phyloP scores from a whole-genome alignment of 2,329 filamentous ascomycete species.

The Mollisiaceae sp. region DNA sequence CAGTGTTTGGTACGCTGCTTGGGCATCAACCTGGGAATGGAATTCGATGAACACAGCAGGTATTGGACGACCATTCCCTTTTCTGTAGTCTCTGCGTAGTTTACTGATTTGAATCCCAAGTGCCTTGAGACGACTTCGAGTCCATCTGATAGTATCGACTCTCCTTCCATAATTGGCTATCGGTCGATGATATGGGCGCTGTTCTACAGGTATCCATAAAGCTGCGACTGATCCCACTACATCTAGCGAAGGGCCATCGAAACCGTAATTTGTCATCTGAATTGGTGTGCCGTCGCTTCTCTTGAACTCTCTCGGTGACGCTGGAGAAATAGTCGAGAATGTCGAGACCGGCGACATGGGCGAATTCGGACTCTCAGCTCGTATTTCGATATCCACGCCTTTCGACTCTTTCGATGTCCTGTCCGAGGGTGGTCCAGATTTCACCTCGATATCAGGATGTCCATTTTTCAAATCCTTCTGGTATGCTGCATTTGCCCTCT shows the following conservation, averaged over 20 bases:
- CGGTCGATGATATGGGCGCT: conserved; percentile 43
- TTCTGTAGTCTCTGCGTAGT: conserved; percentile 43
- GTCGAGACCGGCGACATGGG: conserved; percentile 3
- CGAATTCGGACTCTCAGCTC: conserved; percentile 13
- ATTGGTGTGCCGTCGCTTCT: conserved; percentile 30
- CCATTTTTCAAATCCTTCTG: conserved; percentile 59
- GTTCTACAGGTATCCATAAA: conserved; percentile 43
- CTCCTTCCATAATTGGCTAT: conserved; percentile 44
- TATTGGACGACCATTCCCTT: conserved; percentile 56
- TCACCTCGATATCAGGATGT: conserved; percentile 43
- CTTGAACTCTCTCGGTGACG: conserved; percentile 23
- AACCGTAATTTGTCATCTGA: conserved; percentile 27
- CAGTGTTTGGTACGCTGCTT: conserved; percentile 67
- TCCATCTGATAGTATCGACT: conserved; percentile 47
- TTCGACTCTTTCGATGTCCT: conserved; percentile 11
- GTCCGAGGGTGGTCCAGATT: conserved; percentile 17
- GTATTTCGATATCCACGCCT: not conserved
- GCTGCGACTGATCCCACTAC: conserved; percentile 45
- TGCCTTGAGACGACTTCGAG: conserved; percentile 41
- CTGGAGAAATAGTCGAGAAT: conserved; percentile 5
- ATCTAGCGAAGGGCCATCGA: conserved; percentile 35
- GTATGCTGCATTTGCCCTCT: conserved; percentile 59
- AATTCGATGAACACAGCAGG: conserved; percentile 72
- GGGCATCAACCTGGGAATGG: conserved; percentile 63
- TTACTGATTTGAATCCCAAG: conserved; percentile 42